A percentile compares a stretch with the other conserved stretches of the same genome.
Conservation (phyloP, 148 eudicot species). For the Rhododendron henanense region DNA sequence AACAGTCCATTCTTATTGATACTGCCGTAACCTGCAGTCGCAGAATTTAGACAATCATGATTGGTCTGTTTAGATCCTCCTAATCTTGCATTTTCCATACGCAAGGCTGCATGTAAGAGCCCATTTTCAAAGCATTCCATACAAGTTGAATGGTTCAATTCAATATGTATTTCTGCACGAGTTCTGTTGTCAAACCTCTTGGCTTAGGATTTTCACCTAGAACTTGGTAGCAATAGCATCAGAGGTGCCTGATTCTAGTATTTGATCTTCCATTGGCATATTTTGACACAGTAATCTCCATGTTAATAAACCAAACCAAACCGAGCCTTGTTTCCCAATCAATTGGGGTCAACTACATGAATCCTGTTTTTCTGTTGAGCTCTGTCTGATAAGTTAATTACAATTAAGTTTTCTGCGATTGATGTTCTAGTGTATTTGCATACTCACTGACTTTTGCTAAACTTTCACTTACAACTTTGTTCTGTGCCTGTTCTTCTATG, state of each 20-base stretch:
- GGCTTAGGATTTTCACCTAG: neutral
- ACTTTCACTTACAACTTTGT: neutral
- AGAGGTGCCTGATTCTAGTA: neutral
- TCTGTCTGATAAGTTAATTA: too few relatives aligned
- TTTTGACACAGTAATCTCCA: neutral
- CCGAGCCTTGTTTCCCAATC: too few relatives aligned
- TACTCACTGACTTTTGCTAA: neutral
- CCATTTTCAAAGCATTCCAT: neutral
- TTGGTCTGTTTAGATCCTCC: neutral
- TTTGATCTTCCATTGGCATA: neutral
- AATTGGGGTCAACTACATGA: too few relatives aligned
- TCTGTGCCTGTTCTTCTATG: neutral
- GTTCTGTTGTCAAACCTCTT: neutral
- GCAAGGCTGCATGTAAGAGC: neutral
- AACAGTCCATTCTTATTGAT: neutral
- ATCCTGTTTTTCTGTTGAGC: too few relatives aligned
- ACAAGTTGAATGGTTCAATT: neutral
- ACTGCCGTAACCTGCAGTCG: neutral
- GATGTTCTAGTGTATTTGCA: neutral
- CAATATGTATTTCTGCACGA: neutral
- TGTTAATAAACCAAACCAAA: neutral
- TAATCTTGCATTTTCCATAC: neutral
- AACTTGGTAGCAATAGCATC: neutral
- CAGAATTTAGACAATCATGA: neutral
- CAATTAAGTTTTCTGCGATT: neutral